Conservation (phyloP, 1,284 basidiomycete genomes). For the Serendipita sp. region DNA sequence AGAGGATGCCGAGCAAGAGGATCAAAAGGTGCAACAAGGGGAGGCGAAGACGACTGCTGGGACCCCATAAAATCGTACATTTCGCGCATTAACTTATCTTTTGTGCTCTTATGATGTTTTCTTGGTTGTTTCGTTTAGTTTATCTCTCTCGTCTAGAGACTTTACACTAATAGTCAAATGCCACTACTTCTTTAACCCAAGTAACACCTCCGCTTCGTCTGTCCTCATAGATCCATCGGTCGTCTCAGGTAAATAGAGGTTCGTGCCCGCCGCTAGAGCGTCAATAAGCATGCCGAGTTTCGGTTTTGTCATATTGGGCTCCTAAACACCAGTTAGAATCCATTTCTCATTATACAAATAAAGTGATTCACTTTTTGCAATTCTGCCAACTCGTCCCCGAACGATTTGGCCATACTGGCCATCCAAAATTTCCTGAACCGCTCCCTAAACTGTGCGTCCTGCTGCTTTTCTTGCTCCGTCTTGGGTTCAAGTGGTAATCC, state of each 20-base stretch:
- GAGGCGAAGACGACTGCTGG: too few relatives aligned
- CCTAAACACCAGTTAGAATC: constrained; percentile 27
- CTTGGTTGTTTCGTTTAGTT: not conserved
- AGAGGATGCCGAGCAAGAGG: too few relatives aligned
- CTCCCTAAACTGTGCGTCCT: constrained; percentile 41
- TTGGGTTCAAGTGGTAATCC: not conserved
- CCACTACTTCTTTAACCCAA: constrained; percentile 15
- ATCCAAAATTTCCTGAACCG: constrained; percentile 70
- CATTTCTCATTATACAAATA: not conserved
- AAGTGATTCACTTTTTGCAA: constrained; percentile 47
- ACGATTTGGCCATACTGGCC: constrained; percentile 60
- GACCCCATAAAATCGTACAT: too few relatives aligned
- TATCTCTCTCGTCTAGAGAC: not conserved
- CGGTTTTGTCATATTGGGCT: constrained; percentile 51
- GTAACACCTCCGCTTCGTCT: constrained; percentile 40
- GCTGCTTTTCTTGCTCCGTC: constrained; percentile 19
- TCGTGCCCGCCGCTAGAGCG: constrained; percentile 59
- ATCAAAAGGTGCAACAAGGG: too few relatives aligned
- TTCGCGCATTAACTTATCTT: too few relatives aligned
- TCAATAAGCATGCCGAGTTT: constrained; percentile 58
- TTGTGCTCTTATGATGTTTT: too few relatives aligned
- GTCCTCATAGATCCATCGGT: constrained; percentile 19
- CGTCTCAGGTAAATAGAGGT: constrained; percentile 40
- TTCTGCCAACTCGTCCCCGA: constrained; percentile 60
- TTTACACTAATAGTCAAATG: not conserved